phyloP scores from a whole-genome alignment of 805 yeast genomes.

The Sungouiozyma intestinalis region DNA sequence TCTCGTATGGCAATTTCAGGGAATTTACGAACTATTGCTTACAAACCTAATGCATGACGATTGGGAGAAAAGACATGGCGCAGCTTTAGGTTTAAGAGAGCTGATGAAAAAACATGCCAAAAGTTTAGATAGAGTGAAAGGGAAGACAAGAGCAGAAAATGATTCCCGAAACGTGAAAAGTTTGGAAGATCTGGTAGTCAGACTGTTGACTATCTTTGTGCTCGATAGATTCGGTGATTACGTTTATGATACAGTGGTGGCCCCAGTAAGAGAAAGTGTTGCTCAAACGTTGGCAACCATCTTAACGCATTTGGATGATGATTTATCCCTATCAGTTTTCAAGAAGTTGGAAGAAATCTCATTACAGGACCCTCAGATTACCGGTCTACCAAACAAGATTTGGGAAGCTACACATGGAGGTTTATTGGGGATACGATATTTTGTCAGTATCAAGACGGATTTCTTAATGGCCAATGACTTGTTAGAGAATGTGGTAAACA shows the following conservation, averaged over 20 bases:
- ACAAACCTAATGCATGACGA: slow-evolving; percentile 71
- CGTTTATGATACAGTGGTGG: slow-evolving; percentile 94
- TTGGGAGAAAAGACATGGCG: slow-evolving; percentile 97
- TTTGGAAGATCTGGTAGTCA: slow-evolving; percentile 78
- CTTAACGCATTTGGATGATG: slow-evolving; percentile 54
- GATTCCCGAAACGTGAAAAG: slow-evolving; percentile 52
- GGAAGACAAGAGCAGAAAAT: slow-evolving; percentile 52
- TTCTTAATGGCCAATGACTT: slow-evolving; percentile 48
- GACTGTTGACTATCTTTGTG: slow-evolving; percentile 78
- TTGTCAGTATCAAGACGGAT: slow-evolving; percentile 81
- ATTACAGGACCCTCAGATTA: slow-evolving; percentile 39
- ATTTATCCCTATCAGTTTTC: slow-evolving; percentile 52
- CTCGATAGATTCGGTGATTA: slow-evolving; percentile 94
- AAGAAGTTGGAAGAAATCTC: slow-evolving; percentile 57
- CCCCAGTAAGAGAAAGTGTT: slow-evolving; percentile 94
- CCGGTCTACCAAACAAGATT: slow-evolving; percentile 37
- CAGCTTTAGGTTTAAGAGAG: slow-evolving; percentile 86
- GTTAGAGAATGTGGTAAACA: slow-evolving; percentile 61
- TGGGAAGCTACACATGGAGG: slow-evolving; percentile 99
- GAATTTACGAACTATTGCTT: slow-evolving; percentile 72
- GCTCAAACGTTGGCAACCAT: slow-evolving; percentile 92
- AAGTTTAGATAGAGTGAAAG: slow-evolving; percentile 74
- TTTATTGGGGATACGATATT: slow-evolving; percentile 81
- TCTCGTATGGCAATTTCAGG: slow-evolving; percentile 88
- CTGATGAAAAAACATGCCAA: slow-evolving; percentile 59